Conservation (phyloP, 108 stramenopile genomes). For the Stephanodiscus minutulus region DNA sequence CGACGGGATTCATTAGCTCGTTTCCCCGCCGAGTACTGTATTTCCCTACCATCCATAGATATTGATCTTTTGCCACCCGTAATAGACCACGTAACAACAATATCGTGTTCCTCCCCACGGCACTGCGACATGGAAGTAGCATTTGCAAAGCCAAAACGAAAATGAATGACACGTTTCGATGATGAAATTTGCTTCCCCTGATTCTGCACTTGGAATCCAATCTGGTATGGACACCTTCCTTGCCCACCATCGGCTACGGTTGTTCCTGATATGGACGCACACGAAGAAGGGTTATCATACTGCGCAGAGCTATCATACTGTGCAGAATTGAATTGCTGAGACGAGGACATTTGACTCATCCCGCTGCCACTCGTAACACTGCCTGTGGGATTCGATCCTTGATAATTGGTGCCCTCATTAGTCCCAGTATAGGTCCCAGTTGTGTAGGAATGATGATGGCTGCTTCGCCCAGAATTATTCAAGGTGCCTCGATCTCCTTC, state of each 20-base stretch:
- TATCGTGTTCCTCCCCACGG: slow-evolving; percentile 87
- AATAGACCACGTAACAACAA: slow-evolving; percentile 74
- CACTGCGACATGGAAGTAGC: slow-evolving; percentile 52
- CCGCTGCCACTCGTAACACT: not conserved
- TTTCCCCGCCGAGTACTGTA: slow-evolving; percentile 64
- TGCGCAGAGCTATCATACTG: not conserved
- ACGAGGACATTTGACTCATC: not conserved
- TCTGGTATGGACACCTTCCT: slow-evolving; percentile 44
- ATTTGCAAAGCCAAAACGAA: slow-evolving; percentile 82
- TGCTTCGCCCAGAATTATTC: not conserved
- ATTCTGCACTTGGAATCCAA: slow-evolving; percentile 34
- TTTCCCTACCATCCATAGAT: slow-evolving; percentile 65
- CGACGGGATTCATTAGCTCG: slow-evolving; percentile 35
- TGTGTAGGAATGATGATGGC: not conserved
- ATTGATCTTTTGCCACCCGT: slow-evolving; percentile 77
- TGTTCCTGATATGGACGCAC: slow-evolving; percentile 6
- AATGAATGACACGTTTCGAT: slow-evolving; percentile 79
- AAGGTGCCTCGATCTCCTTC: not conserved
- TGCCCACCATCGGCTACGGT: slow-evolving; percentile 31
- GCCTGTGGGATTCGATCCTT: not conserved
- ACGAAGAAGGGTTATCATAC: too few species aligned
- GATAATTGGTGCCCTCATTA: not conserved
- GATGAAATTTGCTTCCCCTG: slow-evolving; percentile 65
- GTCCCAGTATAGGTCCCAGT: not conserved
- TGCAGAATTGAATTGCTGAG: not conserved